Evolutionary conservation across 176 grass and related monocot species (phyloP).

Genomic region (Secale cereale): DNA sequence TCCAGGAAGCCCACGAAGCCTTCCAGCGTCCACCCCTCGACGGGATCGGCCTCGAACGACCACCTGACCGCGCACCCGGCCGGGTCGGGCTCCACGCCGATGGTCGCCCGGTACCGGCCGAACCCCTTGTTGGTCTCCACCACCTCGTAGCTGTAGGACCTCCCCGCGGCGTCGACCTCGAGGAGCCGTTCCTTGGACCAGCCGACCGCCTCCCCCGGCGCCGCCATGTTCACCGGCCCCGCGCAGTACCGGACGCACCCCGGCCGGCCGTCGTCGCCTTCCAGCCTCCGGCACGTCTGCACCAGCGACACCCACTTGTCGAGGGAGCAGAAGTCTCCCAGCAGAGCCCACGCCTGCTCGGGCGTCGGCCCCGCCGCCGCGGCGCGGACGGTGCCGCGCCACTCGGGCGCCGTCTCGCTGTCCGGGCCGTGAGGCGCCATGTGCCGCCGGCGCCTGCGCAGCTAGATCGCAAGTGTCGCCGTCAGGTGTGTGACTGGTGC

Average conservation of each 20-base stretch:
- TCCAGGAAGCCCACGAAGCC: conserved; percentile 51
- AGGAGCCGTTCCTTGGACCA: conserved; percentile 76
- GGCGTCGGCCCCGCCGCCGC: conserved; percentile 37
- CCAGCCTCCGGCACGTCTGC: conserved; percentile 42
- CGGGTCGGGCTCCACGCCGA: conserved; percentile 35
- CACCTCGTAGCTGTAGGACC: conserved; percentile 67
- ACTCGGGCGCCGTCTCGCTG: background rate
- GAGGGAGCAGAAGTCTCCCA: conserved; percentile 62
- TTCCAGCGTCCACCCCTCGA: conserved; percentile 45
- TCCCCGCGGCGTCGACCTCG: conserved; percentile 29
- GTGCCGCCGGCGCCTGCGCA: background rate
- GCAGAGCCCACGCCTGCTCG: conserved; percentile 52
- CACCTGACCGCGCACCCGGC: background rate
- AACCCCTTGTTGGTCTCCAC: conserved; percentile 83
- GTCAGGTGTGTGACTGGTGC: background rate
- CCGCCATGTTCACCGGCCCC: conserved; percentile 51
- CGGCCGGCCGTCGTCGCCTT: conserved; percentile 36
- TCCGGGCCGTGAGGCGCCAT: background rate
- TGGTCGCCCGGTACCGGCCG: conserved; percentile 56
- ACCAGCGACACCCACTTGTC: conserved; percentile 58
- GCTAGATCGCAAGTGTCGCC: background rate
- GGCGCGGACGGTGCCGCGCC: conserved; percentile 55
- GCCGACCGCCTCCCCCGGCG: conserved; percentile 16
- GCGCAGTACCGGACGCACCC: conserved; percentile 76
- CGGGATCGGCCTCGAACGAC: conserved; percentile 24